Evolutionary conservation across 2,329 filamentous ascomycete genomes (phyloP).

Genomic region (Metarhizium sp.): DNA sequence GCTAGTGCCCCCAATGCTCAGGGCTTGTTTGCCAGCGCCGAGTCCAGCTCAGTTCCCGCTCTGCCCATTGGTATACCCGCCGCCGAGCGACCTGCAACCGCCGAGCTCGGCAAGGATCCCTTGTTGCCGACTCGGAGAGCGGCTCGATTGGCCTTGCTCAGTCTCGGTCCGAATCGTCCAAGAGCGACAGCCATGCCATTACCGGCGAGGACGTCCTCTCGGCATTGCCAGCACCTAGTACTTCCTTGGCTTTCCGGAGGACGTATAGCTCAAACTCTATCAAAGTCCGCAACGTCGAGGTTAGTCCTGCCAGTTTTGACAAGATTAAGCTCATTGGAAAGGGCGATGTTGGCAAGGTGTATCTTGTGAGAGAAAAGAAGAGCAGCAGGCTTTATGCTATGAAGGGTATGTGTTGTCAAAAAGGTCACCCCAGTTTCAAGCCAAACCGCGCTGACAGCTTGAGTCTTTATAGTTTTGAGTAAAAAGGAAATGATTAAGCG

Average conservation of each 20-base stretch:
- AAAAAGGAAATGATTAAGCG: slow-evolving; percentile 99
- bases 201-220: slow-evolving; percentile 43
- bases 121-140: slow-evolving; percentile 41
- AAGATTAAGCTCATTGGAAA: slow-evolving; percentile 99
- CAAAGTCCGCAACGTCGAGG: slow-evolving; percentile 95
- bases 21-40: slow-evolving; percentile 61
- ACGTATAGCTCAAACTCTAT: slow-evolving; percentile 99
- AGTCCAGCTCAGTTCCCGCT: slow-evolving; percentile 7
- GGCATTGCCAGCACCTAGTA: slow-evolving; percentile 57
- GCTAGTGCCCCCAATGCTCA: slow-evolving; percentile 96
- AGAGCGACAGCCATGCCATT: slow-evolving; percentile 26
- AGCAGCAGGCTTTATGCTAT: slow-evolving; percentile 91
- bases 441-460: background rate
- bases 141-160: slow-evolving; percentile 24
- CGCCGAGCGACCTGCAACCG: slow-evolving; percentile 65
- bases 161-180: slow-evolving; percentile 17
- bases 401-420: slow-evolving; percentile 61
- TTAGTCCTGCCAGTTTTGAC: slow-evolving; percentile 91
- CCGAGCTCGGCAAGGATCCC: slow-evolving; percentile 75
- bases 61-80: slow-evolving; percentile 23
- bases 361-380: slow-evolving; percentile 96
- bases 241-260: slow-evolving; percentile 70
- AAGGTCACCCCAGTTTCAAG: background rate
- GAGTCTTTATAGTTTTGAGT: slow-evolving; percentile 64
- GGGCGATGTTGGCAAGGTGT: slow-evolving; percentile 97